phyloP scores from a whole-genome alignment of 441 rosid species.

The Corymbia citriodora region DNA sequence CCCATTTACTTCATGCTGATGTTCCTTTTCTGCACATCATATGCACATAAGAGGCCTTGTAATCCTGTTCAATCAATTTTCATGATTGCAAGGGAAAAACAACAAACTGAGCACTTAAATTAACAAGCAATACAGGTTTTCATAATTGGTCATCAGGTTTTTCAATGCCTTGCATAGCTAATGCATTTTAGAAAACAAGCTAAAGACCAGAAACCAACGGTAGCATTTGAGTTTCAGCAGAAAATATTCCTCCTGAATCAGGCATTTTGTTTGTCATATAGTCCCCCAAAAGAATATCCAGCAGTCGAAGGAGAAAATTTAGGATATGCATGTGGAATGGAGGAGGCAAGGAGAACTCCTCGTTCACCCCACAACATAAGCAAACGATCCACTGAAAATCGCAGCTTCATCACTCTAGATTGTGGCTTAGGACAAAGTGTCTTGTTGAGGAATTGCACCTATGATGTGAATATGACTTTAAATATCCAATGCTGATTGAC shows the following conservation, averaged over 20 bases:
- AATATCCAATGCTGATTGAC: not conserved
- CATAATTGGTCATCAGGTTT: not conserved
- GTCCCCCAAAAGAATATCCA: not conserved
- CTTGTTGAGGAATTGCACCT: not conserved
- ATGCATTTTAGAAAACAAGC: not conserved
- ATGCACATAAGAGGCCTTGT: not conserved
- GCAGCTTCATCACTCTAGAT: not conserved
- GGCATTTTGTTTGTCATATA: not conserved
- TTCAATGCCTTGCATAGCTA: not conserved
- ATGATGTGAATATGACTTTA: not conserved
- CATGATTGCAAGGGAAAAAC: not conserved
- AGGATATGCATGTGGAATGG: not conserved
- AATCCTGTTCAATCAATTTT: not conserved
- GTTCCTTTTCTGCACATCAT: not conserved
- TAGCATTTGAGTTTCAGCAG: not conserved
- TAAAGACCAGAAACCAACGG: not conserved
- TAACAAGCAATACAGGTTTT: not conserved
- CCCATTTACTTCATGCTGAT: not conserved
- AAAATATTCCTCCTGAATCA: not conserved
- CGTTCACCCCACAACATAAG: no score
- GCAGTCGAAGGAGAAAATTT: not conserved
- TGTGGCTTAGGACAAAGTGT: not conserved
- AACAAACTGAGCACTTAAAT: not conserved
- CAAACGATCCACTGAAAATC: not conserved
- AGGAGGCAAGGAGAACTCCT: not conserved